Evolutionary conservation across 257 asterid genomes (phyloP), one percentile per base, ranked within the genome.

Genomic region (Craterostigma plantagineum): DNA sequence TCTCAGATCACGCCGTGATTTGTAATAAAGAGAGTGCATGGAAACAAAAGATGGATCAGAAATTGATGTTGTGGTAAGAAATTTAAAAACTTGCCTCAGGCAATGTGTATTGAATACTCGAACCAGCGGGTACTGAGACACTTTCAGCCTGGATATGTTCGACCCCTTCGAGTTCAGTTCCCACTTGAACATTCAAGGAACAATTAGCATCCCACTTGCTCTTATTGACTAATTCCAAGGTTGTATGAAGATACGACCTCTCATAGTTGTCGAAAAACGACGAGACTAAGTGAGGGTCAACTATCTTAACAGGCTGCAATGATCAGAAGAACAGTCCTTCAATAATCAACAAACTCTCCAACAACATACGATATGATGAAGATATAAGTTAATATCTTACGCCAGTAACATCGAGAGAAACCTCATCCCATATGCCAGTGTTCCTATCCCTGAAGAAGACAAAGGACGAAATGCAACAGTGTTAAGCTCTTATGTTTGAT

Each of bases 341-440:
- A n/a, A n/a, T n/a, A n/a, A n/a, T n/a, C n/a, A n/a, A n/a, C n/a
- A n/a, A n/a, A n/a, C n/a, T n/a, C n/a, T n/a, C n/a, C n/a, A n/a
- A n/a, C n/a, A n/a, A n/a, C n/a, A n/a, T n/a, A n/a, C n/a, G n/a
- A n/a, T n/a, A n/a, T n/a, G n/a, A n/a, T 43, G 16, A 38, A 9
- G 45, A 14, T 3, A 14, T 55, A 18, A 14, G 36, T 43, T 11
- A 34, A 45, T 18, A 61, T 51, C 85, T 74, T 67, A 87, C 97
- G 73, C 97, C 97, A 35, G 97, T 79, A 59, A 78, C 68, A 52
- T 75, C 65, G 56, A 82, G 63, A 57, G 95, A 87, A 42, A 87
- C 95, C 67, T 87, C 93, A 56, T 87, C 97, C 97, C 97, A 87
- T 59, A 87, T 76, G 38, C 97, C 97, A 55, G 97, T 87, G 76